phyloP scores from a whole-genome alignment of 768 basidiomycete species.

The Lanmaoa rubissima region DNA sequence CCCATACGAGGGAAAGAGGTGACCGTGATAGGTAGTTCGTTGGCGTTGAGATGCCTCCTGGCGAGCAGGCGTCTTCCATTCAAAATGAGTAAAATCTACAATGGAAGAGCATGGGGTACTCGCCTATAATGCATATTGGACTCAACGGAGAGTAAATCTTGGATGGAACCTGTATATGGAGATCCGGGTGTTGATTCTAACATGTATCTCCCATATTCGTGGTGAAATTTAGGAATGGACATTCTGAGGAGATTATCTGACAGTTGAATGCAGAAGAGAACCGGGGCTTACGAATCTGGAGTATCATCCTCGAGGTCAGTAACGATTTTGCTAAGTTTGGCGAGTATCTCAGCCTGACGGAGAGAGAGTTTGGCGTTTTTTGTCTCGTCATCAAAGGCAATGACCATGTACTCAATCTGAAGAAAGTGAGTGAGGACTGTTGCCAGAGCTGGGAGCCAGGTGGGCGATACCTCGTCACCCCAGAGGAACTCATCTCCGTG shows the following conservation, averaged over 20 bases:
- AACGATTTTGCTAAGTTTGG: slow-evolving; percentile 68
- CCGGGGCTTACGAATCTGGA: slow-evolving; percentile 53
- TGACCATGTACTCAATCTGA: slow-evolving; percentile 95
- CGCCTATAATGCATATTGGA: slow-evolving; percentile 92
- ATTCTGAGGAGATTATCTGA: slow-evolving; percentile 40
- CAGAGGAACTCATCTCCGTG: slow-evolving; percentile 91
- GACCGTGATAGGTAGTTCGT: slow-evolving; percentile 89
- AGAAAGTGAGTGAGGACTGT: slow-evolving; percentile 11
- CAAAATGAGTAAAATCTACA: slow-evolving; percentile 7
- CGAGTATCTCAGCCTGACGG: slow-evolving; percentile 92
- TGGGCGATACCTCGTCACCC: slow-evolving; percentile 87
- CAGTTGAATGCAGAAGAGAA: not conserved
- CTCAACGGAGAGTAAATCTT: slow-evolving; percentile 87
- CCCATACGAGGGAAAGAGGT: slow-evolving; percentile 96
- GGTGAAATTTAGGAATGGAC: slow-evolving; percentile 88
- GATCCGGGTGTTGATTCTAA: slow-evolving; percentile 95
- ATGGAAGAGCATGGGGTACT: not conserved
- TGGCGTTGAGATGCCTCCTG: slow-evolving; percentile 73
- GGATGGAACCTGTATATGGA: slow-evolving; percentile 87
- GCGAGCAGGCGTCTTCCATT: slow-evolving; percentile 72
- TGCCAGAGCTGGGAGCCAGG: not conserved
- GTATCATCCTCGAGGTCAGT: slow-evolving; percentile 52
- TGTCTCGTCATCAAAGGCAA: slow-evolving; percentile 73
- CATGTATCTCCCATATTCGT: slow-evolving; percentile 99
- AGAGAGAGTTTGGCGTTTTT: slow-evolving; percentile 88